phyloP scores from a whole-genome alignment of 2,329 filamentous ascomycete genomes.

The Cyanodermella asteris region DNA sequence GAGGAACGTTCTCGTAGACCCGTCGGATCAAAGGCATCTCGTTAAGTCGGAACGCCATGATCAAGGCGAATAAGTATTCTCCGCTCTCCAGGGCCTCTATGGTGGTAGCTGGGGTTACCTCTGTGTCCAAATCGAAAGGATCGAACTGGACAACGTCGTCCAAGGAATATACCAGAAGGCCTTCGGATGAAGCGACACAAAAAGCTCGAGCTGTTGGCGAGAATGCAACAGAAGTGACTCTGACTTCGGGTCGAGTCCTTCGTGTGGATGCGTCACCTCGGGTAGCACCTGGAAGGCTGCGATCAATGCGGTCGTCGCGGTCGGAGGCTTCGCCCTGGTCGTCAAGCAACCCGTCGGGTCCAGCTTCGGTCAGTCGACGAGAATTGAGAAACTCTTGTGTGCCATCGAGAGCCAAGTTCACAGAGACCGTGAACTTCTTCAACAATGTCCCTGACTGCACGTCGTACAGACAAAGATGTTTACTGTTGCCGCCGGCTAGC shows the following conservation, averaged over 20 bases:
- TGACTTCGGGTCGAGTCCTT: slow-evolving; percentile 57
- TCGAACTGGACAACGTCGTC: slow-evolving; percentile 74
- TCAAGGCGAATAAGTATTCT: slow-evolving; percentile 75
- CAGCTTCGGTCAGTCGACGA: slow-evolving; percentile 73
- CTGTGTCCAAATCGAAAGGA: slow-evolving; percentile 86
- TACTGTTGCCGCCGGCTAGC: slow-evolving; percentile 83
- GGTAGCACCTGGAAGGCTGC: slow-evolving; percentile 61
- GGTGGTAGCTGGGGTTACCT: slow-evolving; percentile 73
- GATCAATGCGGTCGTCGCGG: slow-evolving; percentile 62
- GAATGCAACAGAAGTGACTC: slow-evolving; percentile 68
- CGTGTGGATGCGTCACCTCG: slow-evolving; percentile 67
- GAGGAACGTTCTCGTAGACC: slow-evolving; percentile 68
- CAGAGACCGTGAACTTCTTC: slow-evolving; percentile 86
- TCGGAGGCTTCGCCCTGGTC: slow-evolving; percentile 76
- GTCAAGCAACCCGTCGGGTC: slow-evolving; percentile 65
- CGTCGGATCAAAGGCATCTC: slow-evolving; percentile 59
- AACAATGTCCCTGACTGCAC: slow-evolving; percentile 74
- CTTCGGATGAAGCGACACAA: slow-evolving; percentile 87
- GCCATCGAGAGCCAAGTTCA: slow-evolving; percentile 86
- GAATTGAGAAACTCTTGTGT: slow-evolving; percentile 96
- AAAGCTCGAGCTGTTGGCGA: slow-evolving; percentile 76
- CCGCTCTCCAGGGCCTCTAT: slow-evolving; percentile 46
- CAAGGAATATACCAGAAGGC: slow-evolving; percentile 77
- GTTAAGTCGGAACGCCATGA: slow-evolving; percentile 95
- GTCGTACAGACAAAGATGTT: slow-evolving; percentile 97